A percentile compares a stretch with the other conserved stretches of the same genome.
phyloP scores from a whole-genome alignment of 2,329 filamentous ascomycete genomes.

The Leptographium lundbergii region DNA sequence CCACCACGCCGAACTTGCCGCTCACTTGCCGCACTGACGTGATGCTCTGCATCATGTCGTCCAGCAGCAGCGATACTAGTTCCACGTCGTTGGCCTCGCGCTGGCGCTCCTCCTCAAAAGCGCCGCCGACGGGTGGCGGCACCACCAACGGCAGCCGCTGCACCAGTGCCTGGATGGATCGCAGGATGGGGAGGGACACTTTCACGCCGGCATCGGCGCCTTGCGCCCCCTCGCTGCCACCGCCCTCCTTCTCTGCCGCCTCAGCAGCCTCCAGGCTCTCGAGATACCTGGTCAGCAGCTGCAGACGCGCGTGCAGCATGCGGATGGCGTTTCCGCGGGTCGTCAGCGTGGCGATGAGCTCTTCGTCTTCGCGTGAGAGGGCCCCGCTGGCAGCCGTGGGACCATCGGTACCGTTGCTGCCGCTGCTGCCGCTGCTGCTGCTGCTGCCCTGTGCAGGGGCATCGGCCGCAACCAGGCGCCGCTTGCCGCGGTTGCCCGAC shows the following conservation, averaged over 20 bases:
- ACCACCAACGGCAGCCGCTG: slow-evolving; percentile 71
- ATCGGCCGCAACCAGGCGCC: slow-evolving; percentile 16
- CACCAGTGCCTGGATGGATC: slow-evolving; percentile 77
- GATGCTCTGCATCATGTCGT: slow-evolving; percentile 60
- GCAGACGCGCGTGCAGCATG: slow-evolving; percentile 72
- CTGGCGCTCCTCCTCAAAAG: slow-evolving; percentile 57
- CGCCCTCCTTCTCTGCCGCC: neutral
- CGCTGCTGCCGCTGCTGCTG: slow-evolving; percentile 1
- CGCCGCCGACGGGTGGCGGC: slow-evolving; percentile 47
- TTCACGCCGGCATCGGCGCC: slow-evolving; percentile 17
- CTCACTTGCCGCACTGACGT: slow-evolving; percentile 61
- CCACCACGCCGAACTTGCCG: slow-evolving; percentile 55
- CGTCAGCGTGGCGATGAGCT: slow-evolving; percentile 54
- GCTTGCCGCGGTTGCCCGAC: slow-evolving; percentile 27
- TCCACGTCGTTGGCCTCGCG: slow-evolving; percentile 76
- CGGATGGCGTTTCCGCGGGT: slow-evolving; percentile 88
- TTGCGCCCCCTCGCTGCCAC: neutral
- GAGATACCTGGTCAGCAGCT: slow-evolving; percentile 65
- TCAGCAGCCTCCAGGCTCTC: slow-evolving; percentile 40
- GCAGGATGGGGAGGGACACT: slow-evolving; percentile 60
- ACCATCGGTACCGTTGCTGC: neutral
- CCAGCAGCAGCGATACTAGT: slow-evolving; percentile 58
- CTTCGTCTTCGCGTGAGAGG: slow-evolving; percentile 46
- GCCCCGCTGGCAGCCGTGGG: slow-evolving; percentile 21
- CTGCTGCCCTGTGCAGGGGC: slow-evolving; percentile 9